Conservation (phyloP, 2,329 filamentous ascomycete genomes). For the Fusarium devonianum region DNA sequence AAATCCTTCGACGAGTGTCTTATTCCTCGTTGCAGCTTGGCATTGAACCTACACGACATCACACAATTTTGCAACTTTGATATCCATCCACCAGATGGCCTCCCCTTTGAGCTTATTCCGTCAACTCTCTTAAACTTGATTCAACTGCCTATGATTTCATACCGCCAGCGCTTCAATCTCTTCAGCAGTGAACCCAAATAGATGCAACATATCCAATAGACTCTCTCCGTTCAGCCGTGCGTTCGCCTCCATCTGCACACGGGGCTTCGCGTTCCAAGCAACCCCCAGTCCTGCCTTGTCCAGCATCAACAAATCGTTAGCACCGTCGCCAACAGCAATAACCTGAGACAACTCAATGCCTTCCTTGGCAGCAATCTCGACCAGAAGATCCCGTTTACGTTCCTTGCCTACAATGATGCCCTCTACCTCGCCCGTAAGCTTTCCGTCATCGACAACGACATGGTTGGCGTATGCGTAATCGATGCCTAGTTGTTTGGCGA, state of each 20-base stretch:
- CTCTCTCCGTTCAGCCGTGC: constrained; percentile 75
- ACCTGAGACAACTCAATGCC: constrained; percentile 70
- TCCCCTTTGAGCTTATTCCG: constrained; percentile 11
- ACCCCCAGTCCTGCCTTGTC: constrained; percentile 76
- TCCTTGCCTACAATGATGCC: constrained; percentile 78
- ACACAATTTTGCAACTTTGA: constrained; percentile 25
- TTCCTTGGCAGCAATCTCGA: constrained; percentile 74
- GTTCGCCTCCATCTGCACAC: constrained; percentile 79
- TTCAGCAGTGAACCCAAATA: constrained; percentile 74
- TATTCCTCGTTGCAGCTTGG: constrained; percentile 29
- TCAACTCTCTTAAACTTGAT: constrained; percentile 11
- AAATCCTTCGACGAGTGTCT: constrained; percentile 2
- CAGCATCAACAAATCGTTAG: constrained; percentile 85
- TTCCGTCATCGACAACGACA: constrained; percentile 68
- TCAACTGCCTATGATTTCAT: constrained; percentile 18
- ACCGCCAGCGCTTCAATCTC: constrained; percentile 53
- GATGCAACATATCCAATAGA: constrained; percentile 74
- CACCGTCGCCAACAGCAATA: constrained; percentile 80
- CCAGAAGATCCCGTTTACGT: constrained; percentile 74
- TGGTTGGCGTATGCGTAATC: constrained; percentile 92
- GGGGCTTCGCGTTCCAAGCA: constrained; percentile 84
- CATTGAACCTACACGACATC: too few relatives aligned
- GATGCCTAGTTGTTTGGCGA: constrained; percentile 80
- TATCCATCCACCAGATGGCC: constrained; percentile 27
- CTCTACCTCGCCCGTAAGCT: constrained; percentile 75